Conservation (phyloP, 2,329 filamentous ascomycete genomes). For the Penicillium sp. region DNA sequence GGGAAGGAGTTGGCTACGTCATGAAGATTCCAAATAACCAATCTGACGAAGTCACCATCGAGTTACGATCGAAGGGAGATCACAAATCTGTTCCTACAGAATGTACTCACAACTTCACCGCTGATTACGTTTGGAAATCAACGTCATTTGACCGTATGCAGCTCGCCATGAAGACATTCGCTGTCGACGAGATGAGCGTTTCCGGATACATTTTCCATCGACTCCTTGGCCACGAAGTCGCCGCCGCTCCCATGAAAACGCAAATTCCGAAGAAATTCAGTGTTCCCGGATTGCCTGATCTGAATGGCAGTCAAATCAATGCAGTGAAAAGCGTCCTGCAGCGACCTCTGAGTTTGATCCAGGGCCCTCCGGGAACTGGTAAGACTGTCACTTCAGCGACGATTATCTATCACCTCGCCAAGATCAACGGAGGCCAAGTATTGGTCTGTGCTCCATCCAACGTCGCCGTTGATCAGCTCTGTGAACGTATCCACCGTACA, state of each 20-base stretch:
- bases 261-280: constrained; percentile 95
- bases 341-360: constrained; percentile 89
- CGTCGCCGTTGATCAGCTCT: constrained; percentile 96
- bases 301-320: constrained; percentile 92
- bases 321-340: constrained; percentile 93
- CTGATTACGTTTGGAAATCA: constrained; percentile 99
- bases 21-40: constrained; percentile 99
- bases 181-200: constrained; percentile 94
- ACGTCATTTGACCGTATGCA: constrained; percentile 99
- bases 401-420: constrained; percentile 95
- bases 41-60: constrained; percentile 93
- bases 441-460: constrained; percentile 96
- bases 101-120: constrained; percentile 95
- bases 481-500: constrained; percentile 90
- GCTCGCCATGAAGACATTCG: constrained; percentile 97
- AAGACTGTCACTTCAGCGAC: constrained; percentile 98
- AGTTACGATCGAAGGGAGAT: constrained; percentile 87
- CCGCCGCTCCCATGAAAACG: constrained; percentile 89
- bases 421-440: constrained; percentile 90
- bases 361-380: constrained; percentile 92
- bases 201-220: constrained; percentile 99
- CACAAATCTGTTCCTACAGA: constrained; percentile 95
- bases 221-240: constrained; percentile 89
- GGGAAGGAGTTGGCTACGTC: constrained; percentile 98
- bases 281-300: constrained; percentile 84